Base-by-base conservation (phyloP, 495 filamentous ascomycete species). In the Neurospora sp. region DNA sequence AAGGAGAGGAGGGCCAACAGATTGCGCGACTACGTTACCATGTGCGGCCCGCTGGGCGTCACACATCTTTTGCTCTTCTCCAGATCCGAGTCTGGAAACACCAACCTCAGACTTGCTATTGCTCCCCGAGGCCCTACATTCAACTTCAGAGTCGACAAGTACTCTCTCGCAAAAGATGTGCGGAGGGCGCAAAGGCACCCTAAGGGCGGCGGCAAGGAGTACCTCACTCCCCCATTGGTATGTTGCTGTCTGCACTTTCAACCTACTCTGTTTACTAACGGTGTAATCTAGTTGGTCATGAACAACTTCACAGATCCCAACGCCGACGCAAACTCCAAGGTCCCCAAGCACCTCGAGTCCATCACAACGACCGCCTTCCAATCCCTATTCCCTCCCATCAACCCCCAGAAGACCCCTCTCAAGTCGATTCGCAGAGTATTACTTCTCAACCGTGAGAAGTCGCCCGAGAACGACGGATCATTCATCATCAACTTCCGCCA, bases 331-430 rank as follows among this genome's bases (percentile, higher is more conserved):
- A 89, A 87, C 31, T 82, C 87, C 35, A 81, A 83, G 61, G 86
- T 92, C 20, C 90, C 92, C 20, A 94, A 93, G 76, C 94, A 97
- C 73, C 92, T 98, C 77, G 96, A 99, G 81, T 89, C 89, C 31
- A 90, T 99, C n/a, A 89, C 92, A 3, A 98, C 94, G 8, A 94
- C 94, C 44, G 89, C 97, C 75, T 99, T 98, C 83, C 96, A 98
- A 80, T 96, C 93, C 3, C 88, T 99, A 42, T 98, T 99, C 79
- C 95, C 96, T 22, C 93, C 94, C 3, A 98, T 99, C 82, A 94
- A 94, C 76, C 96, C 96, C 0, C 93, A 97, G 79, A 89, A 87
- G 31, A 96, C 93, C 2, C 94, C 96, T 8, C 86, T 98, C 40
- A 89, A 91, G 47, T 93, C 93, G 14, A 97, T 98, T 77, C 91